These are phyloP conservation scores for Blastosporella zonata DNA, from an alignment of 1,284 basidiomycete species.

Conservation along the genomic window DNA sequence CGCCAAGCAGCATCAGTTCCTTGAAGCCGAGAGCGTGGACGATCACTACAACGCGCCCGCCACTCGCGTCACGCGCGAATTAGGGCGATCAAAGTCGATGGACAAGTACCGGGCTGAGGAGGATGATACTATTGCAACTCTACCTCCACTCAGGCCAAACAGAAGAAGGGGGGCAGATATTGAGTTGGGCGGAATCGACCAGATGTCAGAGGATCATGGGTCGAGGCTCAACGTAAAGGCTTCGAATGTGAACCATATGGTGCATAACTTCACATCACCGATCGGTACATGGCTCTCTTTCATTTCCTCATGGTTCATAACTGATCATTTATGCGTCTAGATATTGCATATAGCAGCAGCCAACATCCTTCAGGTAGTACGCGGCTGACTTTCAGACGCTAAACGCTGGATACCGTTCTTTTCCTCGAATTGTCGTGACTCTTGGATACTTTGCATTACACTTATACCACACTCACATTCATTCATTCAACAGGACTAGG, in stretches of 20 bases:
- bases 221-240: conserved; percentile 31
- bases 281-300: conserved; percentile 16
- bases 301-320: background rate
- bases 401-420: background rate
- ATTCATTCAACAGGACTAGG: background rate
- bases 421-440: background rate
- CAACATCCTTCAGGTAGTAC: background rate
- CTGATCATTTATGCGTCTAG: conserved; percentile 3
- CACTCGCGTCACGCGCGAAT: background rate
- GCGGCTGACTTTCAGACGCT: conserved; percentile 15
- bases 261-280: conserved; percentile 25
- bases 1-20: conserved; percentile 21
- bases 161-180: conserved; percentile 38
- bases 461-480: background rate
- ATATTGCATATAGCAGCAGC: conserved; percentile 12
- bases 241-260: conserved; percentile 22
- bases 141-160: conserved; percentile 40
- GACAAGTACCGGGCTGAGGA: conserved; percentile 26
- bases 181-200: conserved; percentile 34
- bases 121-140: conserved; percentile 19
- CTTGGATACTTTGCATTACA: no score
- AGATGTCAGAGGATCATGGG: conserved; percentile 35
- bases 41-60: conserved; percentile 17
- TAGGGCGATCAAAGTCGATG: conserved; percentile 6
- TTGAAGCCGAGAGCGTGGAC: conserved; percentile 20